Base-by-base conservation (phyloP, 2,329 filamentous ascomycete species). In the Scedosporium boydii region DNA sequence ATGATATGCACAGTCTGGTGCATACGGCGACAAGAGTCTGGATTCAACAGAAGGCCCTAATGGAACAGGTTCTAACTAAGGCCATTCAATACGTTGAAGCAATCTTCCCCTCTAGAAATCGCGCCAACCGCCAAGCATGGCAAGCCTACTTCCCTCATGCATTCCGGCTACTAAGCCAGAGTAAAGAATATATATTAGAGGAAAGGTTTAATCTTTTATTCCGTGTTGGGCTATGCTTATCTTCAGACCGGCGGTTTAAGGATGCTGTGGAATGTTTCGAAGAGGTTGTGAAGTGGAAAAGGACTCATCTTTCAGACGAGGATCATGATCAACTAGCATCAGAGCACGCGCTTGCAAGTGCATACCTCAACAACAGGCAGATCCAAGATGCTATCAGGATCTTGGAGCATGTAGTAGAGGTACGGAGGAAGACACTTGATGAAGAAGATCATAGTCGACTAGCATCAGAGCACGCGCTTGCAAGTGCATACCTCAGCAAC, bases 1-100 rank as follows among this genome's bases (percentile, higher is more conserved):
- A 68, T 58, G 69, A 72, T 58, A 71, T 72, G 68, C 70, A 73
- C 59, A 58, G 67, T 14, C 64, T 72, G 1, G 69, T 72, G 3
- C 69, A 72, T 56, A 21, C 69, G 6, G 70, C 70, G 0, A 66
- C 62, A 6, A 63, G 64, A 38, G 48, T 64, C 1, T 72, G 69
- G 70, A 23, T 66, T 3, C 58, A 63, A 34, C 48, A 67, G n/a
- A 29, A 67, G 5, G 51, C 29, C 2, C 6, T 21, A 3, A 42
- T 34, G 9, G n/a, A 61, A 2, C 18, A 66, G 41, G 12, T 51
- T 14, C 51, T 27, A 16, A 14, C 21, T 1, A 34, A 29, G n/a
- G 6, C 26, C 14, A 29, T 57, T n/a, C 6, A 26, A n/a, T 14
- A 29, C 14, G 18, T 57, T 26, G 14, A 26, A 12, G 26, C 23